Conservation (phyloP, 768 basidiomycete species). For the Mycena amicta region DNA sequence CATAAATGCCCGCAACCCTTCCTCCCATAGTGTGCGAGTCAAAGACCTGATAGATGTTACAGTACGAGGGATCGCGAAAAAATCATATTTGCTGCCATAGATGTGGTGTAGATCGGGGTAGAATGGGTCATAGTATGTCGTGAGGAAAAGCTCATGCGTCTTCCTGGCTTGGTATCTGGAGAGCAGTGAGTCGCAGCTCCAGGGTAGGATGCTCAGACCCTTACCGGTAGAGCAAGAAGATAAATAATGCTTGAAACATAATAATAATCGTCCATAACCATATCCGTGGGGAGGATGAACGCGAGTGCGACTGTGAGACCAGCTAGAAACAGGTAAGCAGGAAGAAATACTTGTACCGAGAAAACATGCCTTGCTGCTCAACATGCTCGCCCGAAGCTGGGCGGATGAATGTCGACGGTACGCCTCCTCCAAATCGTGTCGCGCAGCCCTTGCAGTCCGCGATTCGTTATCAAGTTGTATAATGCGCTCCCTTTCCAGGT, state of each 20-base stretch:
- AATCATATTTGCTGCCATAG: slow-evolving; percentile 45
- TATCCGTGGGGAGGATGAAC: slow-evolving; percentile 4
- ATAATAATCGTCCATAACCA: slow-evolving; percentile 20
- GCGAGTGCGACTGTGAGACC: slow-evolving; percentile 26
- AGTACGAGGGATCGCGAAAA: slow-evolving; percentile 36
- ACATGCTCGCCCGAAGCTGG: slow-evolving; percentile 40
- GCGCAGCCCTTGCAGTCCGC: slow-evolving; percentile 49
- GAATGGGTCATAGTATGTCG: slow-evolving; percentile 78
- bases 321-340: too few relatives aligned
- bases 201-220: background rate
- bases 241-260: slow-evolving; percentile 12
- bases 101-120: slow-evolving; percentile 66
- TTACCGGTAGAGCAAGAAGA: slow-evolving; percentile 17
- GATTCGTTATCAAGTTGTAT: slow-evolving; percentile 57
- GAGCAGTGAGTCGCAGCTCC: slow-evolving; percentile 2
- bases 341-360: too few relatives aligned
- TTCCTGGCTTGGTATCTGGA: slow-evolving; percentile 48
- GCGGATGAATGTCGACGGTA: slow-evolving; percentile 40
- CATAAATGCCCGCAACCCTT: slow-evolving; percentile 42
- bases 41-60: slow-evolving; percentile 39
- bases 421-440: slow-evolving; percentile 45
- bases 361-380: slow-evolving; percentile 29
- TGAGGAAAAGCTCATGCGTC: slow-evolving; percentile 63
- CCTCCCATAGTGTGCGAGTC: slow-evolving; percentile 41
- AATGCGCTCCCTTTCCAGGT: slow-evolving; percentile 47